Conservation (phyloP, 2,329 filamentous ascomycete species). For the Chlorencoelia australis region DNA sequence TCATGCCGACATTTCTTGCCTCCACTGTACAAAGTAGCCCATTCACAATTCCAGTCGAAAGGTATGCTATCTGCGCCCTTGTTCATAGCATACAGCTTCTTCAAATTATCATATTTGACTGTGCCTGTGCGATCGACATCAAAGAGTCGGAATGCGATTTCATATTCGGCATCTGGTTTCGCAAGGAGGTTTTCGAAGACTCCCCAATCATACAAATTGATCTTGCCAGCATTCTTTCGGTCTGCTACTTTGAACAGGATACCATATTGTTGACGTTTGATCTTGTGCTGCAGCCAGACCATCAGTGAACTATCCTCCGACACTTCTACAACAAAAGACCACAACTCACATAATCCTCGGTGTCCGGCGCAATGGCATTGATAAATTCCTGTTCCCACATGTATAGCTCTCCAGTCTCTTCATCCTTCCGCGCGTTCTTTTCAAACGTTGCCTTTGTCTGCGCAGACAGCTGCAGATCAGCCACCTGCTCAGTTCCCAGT, state of each 20-base stretch:
- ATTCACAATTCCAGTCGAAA: constrained; percentile 95
- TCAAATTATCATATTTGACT: constrained; percentile 85
- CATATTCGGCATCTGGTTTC: constrained; percentile 96
- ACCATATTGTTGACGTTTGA: constrained; percentile 89
- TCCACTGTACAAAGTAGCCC: constrained; percentile 91
- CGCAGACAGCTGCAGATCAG: constrained; percentile 52
- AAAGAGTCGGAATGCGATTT: constrained; percentile 95
- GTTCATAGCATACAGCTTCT: constrained; percentile 75
- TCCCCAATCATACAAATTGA: constrained; percentile 78
- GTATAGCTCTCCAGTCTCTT: constrained; percentile 63
- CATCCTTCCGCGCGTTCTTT: constrained; percentile 65
- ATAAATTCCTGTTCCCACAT: constrained; percentile 85
- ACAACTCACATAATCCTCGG: constrained; percentile 80
- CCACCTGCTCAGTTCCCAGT: constrained; percentile 46
- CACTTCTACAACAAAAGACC: constrained; percentile 5
- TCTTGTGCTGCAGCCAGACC: constrained; percentile 66
- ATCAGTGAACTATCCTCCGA: constrained; percentile 12
- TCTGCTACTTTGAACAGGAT: constrained; percentile 92
- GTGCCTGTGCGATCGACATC: constrained; percentile 74
- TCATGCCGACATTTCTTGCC: constrained; percentile 78
- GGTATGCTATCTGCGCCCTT: constrained; percentile 78
- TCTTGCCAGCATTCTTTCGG: constrained; percentile 58
- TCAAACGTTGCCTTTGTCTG: constrained; percentile 70
- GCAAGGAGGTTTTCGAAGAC: constrained; percentile 88
- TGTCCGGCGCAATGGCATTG: constrained; percentile 73